Evolutionary conservation across 768 basidiomycete genomes (phyloP).

Genomic region (Filobasidium floriforme): DNA sequence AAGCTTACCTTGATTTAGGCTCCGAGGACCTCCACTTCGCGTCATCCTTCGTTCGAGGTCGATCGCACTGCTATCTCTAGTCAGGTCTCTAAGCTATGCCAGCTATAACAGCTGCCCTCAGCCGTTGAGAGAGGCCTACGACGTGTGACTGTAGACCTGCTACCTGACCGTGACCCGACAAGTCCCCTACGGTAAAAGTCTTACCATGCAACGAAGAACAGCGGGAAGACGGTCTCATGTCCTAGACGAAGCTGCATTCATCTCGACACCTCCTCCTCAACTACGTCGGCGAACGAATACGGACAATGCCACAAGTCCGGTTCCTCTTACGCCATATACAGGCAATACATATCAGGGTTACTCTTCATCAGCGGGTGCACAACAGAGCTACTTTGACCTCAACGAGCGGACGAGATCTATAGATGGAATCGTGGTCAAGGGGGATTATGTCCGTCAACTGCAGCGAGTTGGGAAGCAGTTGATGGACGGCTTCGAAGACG

Average conservation of each 20-base stretch:
- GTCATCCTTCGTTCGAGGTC: no score
- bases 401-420: neutral
- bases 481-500: neutral
- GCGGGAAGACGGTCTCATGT: neutral
- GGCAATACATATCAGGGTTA: neutral
- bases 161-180: no score
- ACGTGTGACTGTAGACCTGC: no score
- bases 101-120: no score
- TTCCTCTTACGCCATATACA: neutral
- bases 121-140: no score
- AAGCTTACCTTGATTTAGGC: no score
- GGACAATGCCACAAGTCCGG: neutral
- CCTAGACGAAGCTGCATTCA: neutral
- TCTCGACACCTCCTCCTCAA: slow-evolving; percentile 3
- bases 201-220: slow-evolving; percentile 1
- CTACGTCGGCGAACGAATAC: slow-evolving; percentile 8
- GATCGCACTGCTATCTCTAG: no score
- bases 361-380: neutral
- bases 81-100: no score
- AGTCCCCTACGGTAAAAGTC: no score
- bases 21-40: no score
- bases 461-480: slow-evolving; percentile 1
- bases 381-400: neutral
- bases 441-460: neutral
- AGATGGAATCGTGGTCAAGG: neutral